Evolutionary conservation across 768 basidiomycete genomes (phyloP).

Genomic region (Boletellus ananiceps): DNA sequence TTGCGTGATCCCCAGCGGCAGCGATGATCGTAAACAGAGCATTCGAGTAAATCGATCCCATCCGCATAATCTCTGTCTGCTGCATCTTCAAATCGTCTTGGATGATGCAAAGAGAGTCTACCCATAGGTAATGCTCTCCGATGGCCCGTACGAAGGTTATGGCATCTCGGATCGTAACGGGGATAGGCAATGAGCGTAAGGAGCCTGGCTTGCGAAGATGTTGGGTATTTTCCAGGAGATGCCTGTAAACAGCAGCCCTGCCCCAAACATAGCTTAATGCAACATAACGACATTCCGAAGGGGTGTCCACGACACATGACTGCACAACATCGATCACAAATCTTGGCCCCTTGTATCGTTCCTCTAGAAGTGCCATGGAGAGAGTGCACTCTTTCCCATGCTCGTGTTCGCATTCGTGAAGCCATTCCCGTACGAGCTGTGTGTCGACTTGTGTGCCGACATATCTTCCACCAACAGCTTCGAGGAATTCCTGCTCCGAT

Average conservation of each 20-base stretch:
- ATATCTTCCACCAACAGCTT: conserved; percentile 8
- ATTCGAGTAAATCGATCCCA: conserved; percentile 19
- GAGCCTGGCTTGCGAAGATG: conserved; percentile 3
- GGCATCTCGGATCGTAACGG: conserved; percentile 23
- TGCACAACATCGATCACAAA: conserved; percentile 14
- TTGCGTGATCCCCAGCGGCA: conserved; percentile 9
- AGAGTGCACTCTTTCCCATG: conserved; percentile 9
- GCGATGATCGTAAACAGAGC: conserved; percentile 22
- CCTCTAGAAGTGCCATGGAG: neutral
- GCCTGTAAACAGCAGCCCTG: conserved; percentile 3
- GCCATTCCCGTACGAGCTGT: conserved; percentile 14
- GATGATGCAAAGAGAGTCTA: conserved; percentile 23
- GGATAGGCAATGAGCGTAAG: conserved; percentile 8
- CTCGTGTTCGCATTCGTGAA: conserved; percentile 11
- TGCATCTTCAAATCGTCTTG: conserved; percentile 18
- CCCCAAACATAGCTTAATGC: conserved; percentile 26
- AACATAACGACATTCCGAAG: conserved; percentile 18
- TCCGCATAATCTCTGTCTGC: conserved; percentile 16
- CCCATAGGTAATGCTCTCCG: conserved; percentile 24
- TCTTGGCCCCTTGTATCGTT: neutral
- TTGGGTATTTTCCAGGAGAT: conserved; percentile 5
- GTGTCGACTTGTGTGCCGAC: neutral
- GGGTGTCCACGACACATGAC: conserved; percentile 16
- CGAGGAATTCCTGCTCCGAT: conserved; percentile 1
- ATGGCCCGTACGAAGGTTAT: conserved; percentile 17